Evolutionary conservation across 345 rosid genomes (phyloP).

Genomic region (Aethionema arabicum): DNA sequence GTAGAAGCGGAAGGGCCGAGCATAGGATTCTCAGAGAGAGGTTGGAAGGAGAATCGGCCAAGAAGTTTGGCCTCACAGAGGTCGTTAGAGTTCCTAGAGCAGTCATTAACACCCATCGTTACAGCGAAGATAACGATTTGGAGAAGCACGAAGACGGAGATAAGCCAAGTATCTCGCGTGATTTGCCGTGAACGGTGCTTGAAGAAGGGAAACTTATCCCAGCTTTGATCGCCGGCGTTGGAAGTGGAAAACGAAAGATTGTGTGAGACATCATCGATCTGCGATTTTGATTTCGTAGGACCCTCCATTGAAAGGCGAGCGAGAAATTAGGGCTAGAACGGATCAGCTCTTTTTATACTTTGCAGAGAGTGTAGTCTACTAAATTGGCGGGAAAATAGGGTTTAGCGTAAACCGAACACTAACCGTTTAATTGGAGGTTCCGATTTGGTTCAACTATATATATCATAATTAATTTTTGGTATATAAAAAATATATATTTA

Average conservation of each 20-base stretch:
- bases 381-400: constrained; percentile 35
- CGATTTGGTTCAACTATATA: neutral
- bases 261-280: constrained; percentile 31
- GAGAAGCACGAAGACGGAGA: constrained; percentile 70
- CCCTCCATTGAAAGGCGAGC: constrained; percentile 22
- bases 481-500: too few relatives aligned
- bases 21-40: constrained; percentile 76
- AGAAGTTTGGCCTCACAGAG: constrained; percentile 50
- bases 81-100: constrained; percentile 49
- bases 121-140: constrained; percentile 60
- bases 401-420: constrained; percentile 8
- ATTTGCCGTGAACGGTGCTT: constrained; percentile 53
- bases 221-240: constrained; percentile 26
- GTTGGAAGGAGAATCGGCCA: constrained; percentile 69
- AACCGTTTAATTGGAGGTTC: constrained; percentile 20
- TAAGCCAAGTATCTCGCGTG: constrained; percentile 72
- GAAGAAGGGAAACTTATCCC: constrained; percentile 58
- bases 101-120: constrained; percentile 70
- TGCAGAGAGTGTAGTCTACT: neutral
- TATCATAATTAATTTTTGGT: too few relatives aligned
- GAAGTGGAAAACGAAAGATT: constrained; percentile 22
- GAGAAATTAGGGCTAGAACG: constrained; percentile 26
- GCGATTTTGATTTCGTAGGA: constrained; percentile 26
- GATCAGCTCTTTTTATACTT: neutral
- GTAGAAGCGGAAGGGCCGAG: constrained; percentile 88